Base-by-base conservation (phyloP, 2,329 filamentous ascomycete species). In the Cadophora gregata region DNA sequence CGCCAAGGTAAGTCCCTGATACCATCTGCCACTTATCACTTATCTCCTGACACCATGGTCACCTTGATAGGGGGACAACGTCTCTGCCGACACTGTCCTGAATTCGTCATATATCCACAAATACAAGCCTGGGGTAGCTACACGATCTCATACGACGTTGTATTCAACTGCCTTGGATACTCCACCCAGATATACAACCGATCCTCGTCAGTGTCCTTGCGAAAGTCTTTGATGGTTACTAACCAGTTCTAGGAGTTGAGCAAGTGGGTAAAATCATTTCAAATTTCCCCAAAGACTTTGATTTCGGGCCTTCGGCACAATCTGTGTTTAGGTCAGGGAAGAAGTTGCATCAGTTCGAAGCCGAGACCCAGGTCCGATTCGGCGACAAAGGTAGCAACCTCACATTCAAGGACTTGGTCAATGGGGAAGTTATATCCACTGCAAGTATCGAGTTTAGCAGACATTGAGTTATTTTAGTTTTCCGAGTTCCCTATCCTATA, bases 351-450 rank as follows among this genome's bases (percentile, higher is more conserved):
- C 16, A 21, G 21, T 45, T 45, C 19, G 19, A 45, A 45, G 16
- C 12, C 42, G 16, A 45, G 3, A 21, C 8, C 21, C 42, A 45
- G 19, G 19, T 45, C 19, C 12, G 19, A 8, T 45, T 45, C 19
- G 42, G 42, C 12, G 19, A 45, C 19, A 45, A 45, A 21, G 42
- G 42, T n/a, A 21, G 19, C 12, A 45, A 45, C 8, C 42, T 45
- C 19, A 45, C 42, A n/a, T 45, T n/a, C 19, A n/a, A 45, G 19
- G 42, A 45, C 42, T n/a, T 61, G 9, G 1, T 38, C 4, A 53
- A 6, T 24, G 71, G 71, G 5, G 69, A 72, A 67, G 67, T 70
- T 27, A 27, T 14, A 14, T 50, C 47, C 21, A 14, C 47, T 50
- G 47, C 47, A 27, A 50, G 3, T 63, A 55, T 61, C 68, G 71